phyloP scores from a whole-genome alignment of 2,329 filamentous ascomycete species.

The Zasmidium citrigriseum region DNA sequence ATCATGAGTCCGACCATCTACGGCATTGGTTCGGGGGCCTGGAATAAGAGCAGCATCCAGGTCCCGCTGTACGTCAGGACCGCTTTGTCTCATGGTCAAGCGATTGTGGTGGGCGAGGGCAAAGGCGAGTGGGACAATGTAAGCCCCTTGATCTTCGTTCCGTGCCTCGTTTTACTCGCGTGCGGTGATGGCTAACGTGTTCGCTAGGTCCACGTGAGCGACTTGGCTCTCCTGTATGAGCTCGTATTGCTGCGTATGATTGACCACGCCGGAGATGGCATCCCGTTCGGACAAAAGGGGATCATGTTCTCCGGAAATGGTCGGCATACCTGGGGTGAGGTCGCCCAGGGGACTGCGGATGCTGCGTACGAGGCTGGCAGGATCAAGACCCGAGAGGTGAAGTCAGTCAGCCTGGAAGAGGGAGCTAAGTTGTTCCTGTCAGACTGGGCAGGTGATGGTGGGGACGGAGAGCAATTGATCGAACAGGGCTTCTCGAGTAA shows the following conservation, averaged over 20 bases:
- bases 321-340: background rate
- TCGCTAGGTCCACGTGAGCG: background rate
- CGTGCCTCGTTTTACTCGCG: no score
- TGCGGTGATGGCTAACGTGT: background rate
- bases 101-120: slow-evolving; percentile 36
- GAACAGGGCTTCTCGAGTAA: background rate
- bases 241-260: background rate
- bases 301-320: background rate
- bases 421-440: background rate
- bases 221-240: background rate
- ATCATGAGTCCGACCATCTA: slow-evolving; percentile 53
- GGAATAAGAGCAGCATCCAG: slow-evolving; percentile 44
- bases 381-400: background rate
- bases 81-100: slow-evolving; percentile 35
- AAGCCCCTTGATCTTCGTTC: background rate
- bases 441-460: background rate
- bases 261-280: background rate
- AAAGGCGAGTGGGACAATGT: background rate
- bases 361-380: background rate
- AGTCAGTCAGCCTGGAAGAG: background rate
- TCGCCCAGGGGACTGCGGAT: background rate
- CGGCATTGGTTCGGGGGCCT: slow-evolving; percentile 46
- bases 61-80: slow-evolving; percentile 39
- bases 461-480: background rate
- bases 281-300: background rate